Conservation (phyloP, 176 grass and related monocot species). For the Dendrocalamus sinicus region DNA sequence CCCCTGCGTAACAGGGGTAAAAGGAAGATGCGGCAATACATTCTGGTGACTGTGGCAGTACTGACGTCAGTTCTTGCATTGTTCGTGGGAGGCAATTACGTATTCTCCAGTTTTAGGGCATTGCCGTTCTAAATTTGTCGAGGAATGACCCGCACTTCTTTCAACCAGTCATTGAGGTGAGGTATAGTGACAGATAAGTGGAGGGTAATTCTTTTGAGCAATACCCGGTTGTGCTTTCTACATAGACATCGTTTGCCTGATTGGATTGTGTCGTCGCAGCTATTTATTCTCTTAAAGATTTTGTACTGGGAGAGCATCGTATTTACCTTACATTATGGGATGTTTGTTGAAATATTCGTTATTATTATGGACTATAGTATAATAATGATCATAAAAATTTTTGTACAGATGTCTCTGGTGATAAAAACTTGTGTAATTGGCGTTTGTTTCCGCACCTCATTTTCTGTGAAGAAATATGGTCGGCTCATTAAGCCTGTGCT, state of each 20-base stretch:
- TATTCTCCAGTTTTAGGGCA: background rate
- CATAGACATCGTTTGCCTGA: background rate
- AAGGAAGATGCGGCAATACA: slow-evolving; percentile 66
- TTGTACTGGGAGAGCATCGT: background rate
- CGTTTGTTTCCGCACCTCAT: background rate
- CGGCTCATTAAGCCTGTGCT: background rate
- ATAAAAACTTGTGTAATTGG: background rate
- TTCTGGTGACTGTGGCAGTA: slow-evolving; percentile 50
- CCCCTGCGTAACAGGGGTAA: slow-evolving; percentile 68
- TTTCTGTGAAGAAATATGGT: slow-evolving; percentile 1
- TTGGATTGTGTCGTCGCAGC: background rate
- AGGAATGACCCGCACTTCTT: background rate
- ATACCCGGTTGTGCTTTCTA: background rate
- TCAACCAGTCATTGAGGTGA: background rate
- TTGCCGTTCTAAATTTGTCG: background rate
- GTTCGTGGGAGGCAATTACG: slow-evolving; percentile 53
- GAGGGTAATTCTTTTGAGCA: background rate
- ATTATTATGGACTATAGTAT: background rate
- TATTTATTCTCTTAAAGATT: background rate
- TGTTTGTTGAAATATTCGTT: slow-evolving; percentile 4
- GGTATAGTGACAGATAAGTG: background rate
- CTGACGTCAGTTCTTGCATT: slow-evolving; percentile 51
- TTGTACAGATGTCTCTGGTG: background rate
- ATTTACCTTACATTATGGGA: background rate
- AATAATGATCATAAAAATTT: background rate